Evolutionary conservation across 805 yeast genomes (phyloP), one percentile per base, ranked within the genome.

Genomic region (Isabelozyma gotoi): DNA sequence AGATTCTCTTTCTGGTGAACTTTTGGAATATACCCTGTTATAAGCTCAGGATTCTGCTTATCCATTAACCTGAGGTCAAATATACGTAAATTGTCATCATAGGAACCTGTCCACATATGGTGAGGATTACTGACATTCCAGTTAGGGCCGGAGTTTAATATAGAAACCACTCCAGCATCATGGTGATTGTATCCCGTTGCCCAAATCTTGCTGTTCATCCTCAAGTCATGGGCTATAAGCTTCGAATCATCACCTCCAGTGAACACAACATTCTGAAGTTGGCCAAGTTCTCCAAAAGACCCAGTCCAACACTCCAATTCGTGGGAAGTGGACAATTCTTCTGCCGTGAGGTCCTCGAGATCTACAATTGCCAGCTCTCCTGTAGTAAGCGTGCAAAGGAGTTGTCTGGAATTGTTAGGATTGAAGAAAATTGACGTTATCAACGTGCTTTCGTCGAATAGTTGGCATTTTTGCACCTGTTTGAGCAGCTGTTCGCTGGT

Each of bases 191-290:
- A 65, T 54, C 27, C 67, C 53, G 54, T 69, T 55, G 49, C 63
- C 75, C 75, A 71, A 2, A 71, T 55, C 17, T 45, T 42, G 47
- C 47, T 55, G 7, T 85, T 67, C 2, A 68, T 56, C 20, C 77
- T 51, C 7, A 76, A 41, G 61, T 91, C 97, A 57, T 84, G 89
- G 1, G 91, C 91, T 21, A 83, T 80, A 11, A 92, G 65, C 12
- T 73, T 66, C 5, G 85, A 76, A 65, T 94, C 98, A 59, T 92
- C 99, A 12, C 98, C 98, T 4, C 98, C 99, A 3, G 90, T 80
- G 52, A 84, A 85, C 0, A 89, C 70, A 0, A 88, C 80, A 44
- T 81, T 65, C 12, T 69, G 59, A 34, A 84, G 58, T 3, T 76
- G 77, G 6, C 78, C 78, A 18, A 68, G 50, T 36, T 73, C 74